Evolutionary conservation across 139 green algal species (phyloP).

Genomic region (Prasinococcaceae sp.): DNA sequence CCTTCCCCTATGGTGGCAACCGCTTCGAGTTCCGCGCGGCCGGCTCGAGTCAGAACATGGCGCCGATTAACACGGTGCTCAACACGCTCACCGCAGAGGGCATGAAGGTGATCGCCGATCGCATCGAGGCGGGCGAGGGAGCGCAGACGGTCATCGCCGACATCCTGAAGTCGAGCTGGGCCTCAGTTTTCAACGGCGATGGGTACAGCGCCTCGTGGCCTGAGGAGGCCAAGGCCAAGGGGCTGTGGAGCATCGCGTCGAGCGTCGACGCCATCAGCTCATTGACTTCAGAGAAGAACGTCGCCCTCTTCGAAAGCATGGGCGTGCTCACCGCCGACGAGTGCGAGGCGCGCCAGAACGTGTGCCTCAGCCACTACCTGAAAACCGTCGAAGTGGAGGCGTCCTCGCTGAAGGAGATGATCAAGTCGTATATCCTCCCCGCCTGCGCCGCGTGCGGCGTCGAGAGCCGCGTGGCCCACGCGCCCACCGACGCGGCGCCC

Average conservation of each 20-base stretch:
- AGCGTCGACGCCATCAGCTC: conserved; percentile 16
- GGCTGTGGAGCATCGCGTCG: conserved; percentile 16
- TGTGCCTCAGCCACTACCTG: conserved; percentile 11
- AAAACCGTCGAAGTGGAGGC: conserved; percentile 18
- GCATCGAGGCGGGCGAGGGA: conserved; percentile 17
- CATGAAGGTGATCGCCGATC: conserved; percentile 14
- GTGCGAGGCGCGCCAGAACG: background rate
- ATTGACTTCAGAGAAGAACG: conserved; percentile 12
- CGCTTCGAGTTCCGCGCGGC: conserved; percentile 23
- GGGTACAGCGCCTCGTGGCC: conserved; percentile 21
- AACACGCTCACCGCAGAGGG: conserved; percentile 10
- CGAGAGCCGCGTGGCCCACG: background rate
- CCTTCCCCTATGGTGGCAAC: conserved; percentile 21
- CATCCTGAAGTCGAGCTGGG: conserved; percentile 7
- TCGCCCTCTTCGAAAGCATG: conserved; percentile 9
- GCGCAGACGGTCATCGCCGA: background rate
- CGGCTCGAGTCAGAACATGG: conserved; percentile 21
- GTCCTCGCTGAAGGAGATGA: conserved; percentile 18
- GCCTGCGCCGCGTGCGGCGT: conserved; percentile 1
- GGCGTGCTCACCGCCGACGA: conserved; percentile 10
- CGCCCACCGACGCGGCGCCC: background rate
- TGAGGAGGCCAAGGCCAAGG: conserved; percentile 7
- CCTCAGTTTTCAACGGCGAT: conserved; percentile 21
- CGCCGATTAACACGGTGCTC: conserved; percentile 20
- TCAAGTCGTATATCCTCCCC: conserved; percentile 18